A percentile compares a stretch with the other conserved stretches of the same genome.
phyloP scores from a whole-genome alignment of 2,329 filamentous ascomycete genomes.

The Mollisiaceae sp. region DNA sequence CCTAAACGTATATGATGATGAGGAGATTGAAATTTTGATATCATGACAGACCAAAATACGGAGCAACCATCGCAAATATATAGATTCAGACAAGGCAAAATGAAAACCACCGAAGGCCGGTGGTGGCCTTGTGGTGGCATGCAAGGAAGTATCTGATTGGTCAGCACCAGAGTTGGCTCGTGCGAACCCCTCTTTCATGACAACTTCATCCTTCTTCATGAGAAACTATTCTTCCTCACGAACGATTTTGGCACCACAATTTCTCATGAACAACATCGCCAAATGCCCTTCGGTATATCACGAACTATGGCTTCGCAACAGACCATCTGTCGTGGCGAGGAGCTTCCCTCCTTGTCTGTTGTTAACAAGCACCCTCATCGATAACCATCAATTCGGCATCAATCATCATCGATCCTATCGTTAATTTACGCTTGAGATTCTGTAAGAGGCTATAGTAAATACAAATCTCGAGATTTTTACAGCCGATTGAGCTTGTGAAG shows the following conservation, averaged over 20 bases:
- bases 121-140: neutral
- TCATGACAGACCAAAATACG: neutral
- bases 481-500: neutral
- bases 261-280: slow-evolving; percentile 1
- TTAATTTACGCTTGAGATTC: neutral
- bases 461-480: neutral
- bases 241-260: neutral
- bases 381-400: neutral
- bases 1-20: neutral
- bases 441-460: neutral
- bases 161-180: neutral
- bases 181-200: slow-evolving; percentile 2
- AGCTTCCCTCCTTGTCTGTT: slow-evolving; percentile 1
- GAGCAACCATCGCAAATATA: neutral
- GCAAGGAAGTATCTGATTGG: neutral
- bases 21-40: neutral
- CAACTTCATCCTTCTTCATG: neutral
- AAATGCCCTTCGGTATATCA: slow-evolving; percentile 6
- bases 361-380: slow-evolving; percentile 1
- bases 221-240: neutral
- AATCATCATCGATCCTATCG: neutral
- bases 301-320: neutral
- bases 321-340: neutral
- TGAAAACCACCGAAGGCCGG: neutral
- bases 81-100: slow-evolving; percentile 6